Evolutionary conservation across 441 rosid species (phyloP).

Genomic region (Populus tomentosa): DNA sequence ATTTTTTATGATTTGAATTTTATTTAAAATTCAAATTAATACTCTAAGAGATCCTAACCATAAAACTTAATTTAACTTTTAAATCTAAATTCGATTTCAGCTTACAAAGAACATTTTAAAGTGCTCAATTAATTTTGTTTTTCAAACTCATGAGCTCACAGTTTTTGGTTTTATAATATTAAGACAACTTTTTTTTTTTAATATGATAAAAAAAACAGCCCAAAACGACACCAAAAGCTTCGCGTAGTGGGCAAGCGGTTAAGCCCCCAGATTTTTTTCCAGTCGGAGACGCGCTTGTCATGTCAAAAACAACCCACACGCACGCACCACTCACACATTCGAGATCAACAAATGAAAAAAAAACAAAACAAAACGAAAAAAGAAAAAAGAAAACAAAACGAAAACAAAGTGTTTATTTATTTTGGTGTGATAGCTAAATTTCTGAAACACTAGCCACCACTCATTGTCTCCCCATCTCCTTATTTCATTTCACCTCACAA

Average conservation of each 20-base stretch:
- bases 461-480: conserved; percentile 26
- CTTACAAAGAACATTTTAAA: too few species aligned
- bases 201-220: neutral
- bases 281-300: neutral
- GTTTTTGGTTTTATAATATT: neutral
- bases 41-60: too few species aligned
- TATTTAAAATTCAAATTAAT: too few species aligned
- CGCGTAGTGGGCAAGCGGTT: neutral
- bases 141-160: neutral
- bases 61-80: too few species aligned
- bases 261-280: neutral
- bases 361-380: too few species aligned
- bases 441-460: conserved; percentile 32
- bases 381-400: too few species aligned
- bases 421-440: conserved; percentile 5
- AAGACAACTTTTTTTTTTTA: too few species aligned
- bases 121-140: too few species aligned
- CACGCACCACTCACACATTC: neutral
- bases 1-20: too few species aligned
- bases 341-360: neutral
- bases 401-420: neutral
- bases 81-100: too few species aligned
- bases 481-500: neutral
- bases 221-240: neutral
- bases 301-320: neutral